Conservation (phyloP, 2,329 filamentous ascomycete genomes). For the Alternaria ventricosa region DNA sequence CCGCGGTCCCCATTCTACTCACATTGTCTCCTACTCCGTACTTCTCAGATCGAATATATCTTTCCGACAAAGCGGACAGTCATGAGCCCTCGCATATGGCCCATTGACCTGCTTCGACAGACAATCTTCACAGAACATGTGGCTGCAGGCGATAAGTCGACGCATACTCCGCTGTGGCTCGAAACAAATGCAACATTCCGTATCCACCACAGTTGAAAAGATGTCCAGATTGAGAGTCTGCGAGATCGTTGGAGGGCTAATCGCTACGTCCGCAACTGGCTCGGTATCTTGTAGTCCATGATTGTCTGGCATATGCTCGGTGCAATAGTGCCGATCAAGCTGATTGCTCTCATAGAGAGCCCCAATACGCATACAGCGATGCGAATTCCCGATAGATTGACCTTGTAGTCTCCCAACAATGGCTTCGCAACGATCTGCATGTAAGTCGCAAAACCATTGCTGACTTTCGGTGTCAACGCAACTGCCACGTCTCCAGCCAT, state of each 20-base stretch:
- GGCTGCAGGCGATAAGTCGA: neutral
- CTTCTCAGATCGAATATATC: neutral
- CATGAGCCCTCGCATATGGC: neutral
- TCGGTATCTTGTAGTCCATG: neutral
- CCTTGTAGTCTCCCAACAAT: neutral
- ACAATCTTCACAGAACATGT: constrained; percentile 5
- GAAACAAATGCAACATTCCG: constrained; percentile 4
- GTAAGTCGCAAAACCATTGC: neutral
- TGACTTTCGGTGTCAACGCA: constrained; percentile 2
- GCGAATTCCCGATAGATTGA: neutral
- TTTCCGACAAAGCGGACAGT: constrained; percentile 4
- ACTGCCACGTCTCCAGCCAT: neutral
- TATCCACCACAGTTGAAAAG: neutral
- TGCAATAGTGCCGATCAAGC: neutral
- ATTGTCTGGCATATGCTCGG: neutral
- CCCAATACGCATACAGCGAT: neutral
- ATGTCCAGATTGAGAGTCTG: neutral
- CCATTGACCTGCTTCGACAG: neutral
- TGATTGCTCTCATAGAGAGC: neutral
- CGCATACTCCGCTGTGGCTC: constrained; percentile 4
- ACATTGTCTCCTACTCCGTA: neutral
- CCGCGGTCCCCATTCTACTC: too few species aligned
- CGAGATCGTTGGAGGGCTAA: neutral
- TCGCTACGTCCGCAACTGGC: neutral
- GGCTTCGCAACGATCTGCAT: constrained; percentile 1